phyloP scores from a whole-genome alignment of 2,329 filamentous ascomycete species.

The Plenodomus biglobosus region DNA sequence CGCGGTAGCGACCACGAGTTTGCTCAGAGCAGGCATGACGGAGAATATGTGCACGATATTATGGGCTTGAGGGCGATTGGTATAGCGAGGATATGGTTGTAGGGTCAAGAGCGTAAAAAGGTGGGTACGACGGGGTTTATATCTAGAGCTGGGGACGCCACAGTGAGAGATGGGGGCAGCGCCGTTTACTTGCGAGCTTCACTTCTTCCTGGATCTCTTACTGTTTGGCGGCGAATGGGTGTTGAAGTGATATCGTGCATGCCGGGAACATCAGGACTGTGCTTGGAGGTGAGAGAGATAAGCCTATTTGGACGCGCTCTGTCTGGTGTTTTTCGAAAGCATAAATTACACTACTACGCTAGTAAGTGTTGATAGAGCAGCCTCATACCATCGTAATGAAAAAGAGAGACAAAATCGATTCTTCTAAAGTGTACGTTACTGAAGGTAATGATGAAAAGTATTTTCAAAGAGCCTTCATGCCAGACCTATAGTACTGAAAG shows the following conservation, averaged over 20 bases:
- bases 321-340: too few relatives aligned
- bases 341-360: too few relatives aligned
- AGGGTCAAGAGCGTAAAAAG: not conserved
- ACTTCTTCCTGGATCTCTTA: conserved; percentile 5
- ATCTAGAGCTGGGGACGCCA: not conserved
- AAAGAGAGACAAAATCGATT: too few relatives aligned
- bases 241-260: conserved; percentile 15
- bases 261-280: not conserved
- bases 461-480: too few relatives aligned
- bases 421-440: too few relatives aligned
- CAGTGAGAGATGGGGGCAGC: not conserved
- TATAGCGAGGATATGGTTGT: not conserved
- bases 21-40: conserved; percentile 51
- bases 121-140: not conserved
- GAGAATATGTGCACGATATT: not conserved
- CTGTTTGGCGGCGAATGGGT: conserved; percentile 7
- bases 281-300: conserved; percentile 14
- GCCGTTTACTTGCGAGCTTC: not conserved
- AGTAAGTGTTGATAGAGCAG: too few relatives aligned
- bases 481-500: too few relatives aligned
- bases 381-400: too few relatives aligned
- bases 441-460: too few relatives aligned
- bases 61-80: not conserved
- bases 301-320: not conserved
- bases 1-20: conserved; percentile 58